Percentiles rank a stretch among this genome's conserved stretches.
Conservation (phyloP, 139 green algal genomes). For the Pleodorina starrii region DNA sequence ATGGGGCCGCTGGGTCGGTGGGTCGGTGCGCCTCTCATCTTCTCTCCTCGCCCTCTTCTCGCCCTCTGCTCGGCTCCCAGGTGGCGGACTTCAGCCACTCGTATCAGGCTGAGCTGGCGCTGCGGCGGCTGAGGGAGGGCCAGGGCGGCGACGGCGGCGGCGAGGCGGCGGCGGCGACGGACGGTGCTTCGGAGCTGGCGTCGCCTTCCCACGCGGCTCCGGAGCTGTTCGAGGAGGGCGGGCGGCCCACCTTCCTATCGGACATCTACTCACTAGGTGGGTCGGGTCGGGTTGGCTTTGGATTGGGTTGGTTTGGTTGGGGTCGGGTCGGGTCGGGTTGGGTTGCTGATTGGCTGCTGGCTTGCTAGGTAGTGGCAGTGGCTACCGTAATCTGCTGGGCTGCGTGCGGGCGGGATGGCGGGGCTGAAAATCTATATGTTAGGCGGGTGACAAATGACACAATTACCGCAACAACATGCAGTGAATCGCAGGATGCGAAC, state of each 20-base stretch:
- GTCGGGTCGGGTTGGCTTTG: too few relatives aligned
- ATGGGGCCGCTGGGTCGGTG: too few relatives aligned
- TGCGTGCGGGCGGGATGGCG: too few relatives aligned
- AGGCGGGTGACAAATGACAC: too few relatives aligned
- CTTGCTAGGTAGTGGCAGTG: too few relatives aligned
- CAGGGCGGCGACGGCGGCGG: not conserved
- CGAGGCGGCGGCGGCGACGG: not conserved
- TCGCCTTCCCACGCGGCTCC: slow-evolving; percentile 30
- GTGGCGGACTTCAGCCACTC: slow-evolving; percentile 37
- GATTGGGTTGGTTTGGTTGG: too few relatives aligned
- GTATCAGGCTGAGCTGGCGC: not conserved
- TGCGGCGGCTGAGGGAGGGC: not conserved
- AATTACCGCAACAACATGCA: too few relatives aligned
- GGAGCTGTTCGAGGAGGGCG: slow-evolving; percentile 43
- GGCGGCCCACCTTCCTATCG: not conserved
- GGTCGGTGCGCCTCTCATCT: not conserved
- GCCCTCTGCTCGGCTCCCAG: not conserved
- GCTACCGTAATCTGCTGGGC: too few relatives aligned
- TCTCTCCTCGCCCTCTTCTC: not conserved
- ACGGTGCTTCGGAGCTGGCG: not conserved
- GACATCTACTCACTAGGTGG: slow-evolving; percentile 36
- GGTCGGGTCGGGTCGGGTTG: too few relatives aligned
- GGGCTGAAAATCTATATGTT: too few relatives aligned
- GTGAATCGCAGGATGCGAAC: too few relatives aligned
- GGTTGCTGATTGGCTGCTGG: too few relatives aligned